Evolutionary conservation across 2,329 filamentous ascomycete genomes (phyloP).

Genomic region (Microcera coccophila): DNA sequence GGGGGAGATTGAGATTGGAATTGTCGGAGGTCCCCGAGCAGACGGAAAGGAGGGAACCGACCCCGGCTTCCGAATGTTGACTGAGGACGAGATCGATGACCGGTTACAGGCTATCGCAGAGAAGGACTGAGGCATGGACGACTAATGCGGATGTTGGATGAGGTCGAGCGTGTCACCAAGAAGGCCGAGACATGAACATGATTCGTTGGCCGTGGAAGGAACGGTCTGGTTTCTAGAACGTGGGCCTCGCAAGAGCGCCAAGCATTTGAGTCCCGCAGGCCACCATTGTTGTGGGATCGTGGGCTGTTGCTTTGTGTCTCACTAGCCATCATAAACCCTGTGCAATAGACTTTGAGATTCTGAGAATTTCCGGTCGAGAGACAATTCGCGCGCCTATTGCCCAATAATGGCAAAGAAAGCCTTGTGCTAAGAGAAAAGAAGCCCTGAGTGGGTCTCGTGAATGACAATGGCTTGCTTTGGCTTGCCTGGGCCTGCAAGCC

Average conservation of each 20-base stretch:
- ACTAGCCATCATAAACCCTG: constrained; percentile 25
- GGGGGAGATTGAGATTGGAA: constrained; percentile 95
- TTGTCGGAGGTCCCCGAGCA: constrained; percentile 80
- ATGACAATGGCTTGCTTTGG: constrained; percentile 19
- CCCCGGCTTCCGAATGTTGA: constrained; percentile 78
- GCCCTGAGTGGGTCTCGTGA: constrained; percentile 13
- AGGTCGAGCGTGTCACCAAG: constrained; percentile 10
- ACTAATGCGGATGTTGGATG: constrained; percentile 12
- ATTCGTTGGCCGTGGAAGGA: constrained; percentile 17
- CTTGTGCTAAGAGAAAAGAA: constrained; percentile 16
- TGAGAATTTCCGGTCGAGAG: no score
- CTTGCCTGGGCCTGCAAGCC: neutral
- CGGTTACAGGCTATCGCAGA: constrained; percentile 96
- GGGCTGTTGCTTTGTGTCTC: constrained; percentile 20
- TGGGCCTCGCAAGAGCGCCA: constrained; percentile 23
- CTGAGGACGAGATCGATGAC: constrained; percentile 97
- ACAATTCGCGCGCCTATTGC: constrained; percentile 22
- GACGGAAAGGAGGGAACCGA: constrained; percentile 82
- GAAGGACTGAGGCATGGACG: constrained; percentile 70
- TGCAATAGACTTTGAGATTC: constrained; percentile 26
- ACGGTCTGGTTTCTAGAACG: constrained; percentile 17
- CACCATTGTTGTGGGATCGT: neutral
- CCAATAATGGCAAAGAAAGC: constrained; percentile 27
- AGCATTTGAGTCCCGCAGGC: neutral
- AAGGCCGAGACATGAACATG: constrained; percentile 10